These are phyloP conservation scores for Camellia sinensis DNA, from an alignment of 148 eudicot species.

Conservation along the genomic window DNA sequence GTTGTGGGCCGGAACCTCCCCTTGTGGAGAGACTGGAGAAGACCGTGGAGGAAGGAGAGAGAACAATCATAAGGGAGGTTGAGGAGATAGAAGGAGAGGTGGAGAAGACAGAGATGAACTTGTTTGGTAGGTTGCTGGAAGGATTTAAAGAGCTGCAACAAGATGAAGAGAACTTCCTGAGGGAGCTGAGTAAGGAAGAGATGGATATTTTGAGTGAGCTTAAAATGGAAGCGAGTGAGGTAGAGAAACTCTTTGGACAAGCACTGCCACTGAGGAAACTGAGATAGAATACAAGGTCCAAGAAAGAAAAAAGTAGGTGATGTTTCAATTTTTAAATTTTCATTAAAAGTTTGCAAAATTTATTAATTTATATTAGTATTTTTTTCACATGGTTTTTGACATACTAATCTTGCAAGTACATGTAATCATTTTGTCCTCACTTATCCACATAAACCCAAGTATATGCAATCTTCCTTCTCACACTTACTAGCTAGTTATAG, in stretches of 20 bases:
- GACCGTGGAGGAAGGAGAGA: constrained; percentile 87
- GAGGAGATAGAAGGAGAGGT: constrained; percentile 79
- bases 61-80: constrained; percentile 65
- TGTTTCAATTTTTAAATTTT: neutral
- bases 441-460: no score
- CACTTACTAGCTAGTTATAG: no score
- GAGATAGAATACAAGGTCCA: constrained; percentile 39
- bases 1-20: constrained; percentile 96
- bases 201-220: constrained; percentile 70
- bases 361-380: neutral
- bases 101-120: constrained; percentile 62
- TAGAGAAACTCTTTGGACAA: constrained; percentile 74
- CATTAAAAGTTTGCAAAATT: neutral
- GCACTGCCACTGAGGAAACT: constrained; percentile 83
- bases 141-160: constrained; percentile 72
- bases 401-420: no score
- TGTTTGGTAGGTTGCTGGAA: constrained; percentile 59
- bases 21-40: constrained; percentile 88
- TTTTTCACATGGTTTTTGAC: no score
- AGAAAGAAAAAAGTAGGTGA: constrained; percentile 3
- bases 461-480: no score
- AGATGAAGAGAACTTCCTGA: constrained; percentile 71
- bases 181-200: constrained; percentile 77
- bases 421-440: no score
- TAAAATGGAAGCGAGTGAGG: constrained; percentile 85